Evolutionary conservation across 176 grass and related monocot genomes (phyloP), one percentile per base, ranked within the genome.

Genomic region (Raddia guianensis): DNA sequence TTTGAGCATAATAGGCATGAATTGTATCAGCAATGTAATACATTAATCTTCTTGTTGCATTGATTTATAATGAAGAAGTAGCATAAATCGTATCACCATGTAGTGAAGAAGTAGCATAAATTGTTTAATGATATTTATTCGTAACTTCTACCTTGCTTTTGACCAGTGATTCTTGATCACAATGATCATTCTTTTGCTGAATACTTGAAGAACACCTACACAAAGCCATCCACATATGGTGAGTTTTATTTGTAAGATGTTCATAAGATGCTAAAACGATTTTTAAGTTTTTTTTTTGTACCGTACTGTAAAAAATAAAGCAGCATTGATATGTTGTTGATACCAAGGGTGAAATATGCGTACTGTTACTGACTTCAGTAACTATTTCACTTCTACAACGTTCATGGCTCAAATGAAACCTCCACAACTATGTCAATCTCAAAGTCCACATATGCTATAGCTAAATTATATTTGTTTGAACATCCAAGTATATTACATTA

Each of bases 21-120:
- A n/a, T 68, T 94, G 59, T 86, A 86, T 89, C 78, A 86, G 8
- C 83, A 91, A 89, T 84, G 91, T 91, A 94, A 80, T 86, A 37
- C 33, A 57, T 5, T 2, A 57, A 76, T 53, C 18, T 86, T 82
- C 21, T 15, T 83, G n/a, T 70, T 34, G 15, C 14, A 9, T 86
- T 66, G 5, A 67, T 74, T 27, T 27, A 27, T 27, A 27, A 27
- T 27, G 27, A 27, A 27, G 12, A 53, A 62, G 7, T 50, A 47
- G 20, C 55, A 82, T 40, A 50, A 71, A 53, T 45, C 16, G 68
- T 45, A 27, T 27, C 27, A 27, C 27, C 27, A 1, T 27, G 27
- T 27, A 27, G 27, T 27, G 27, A 27, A 27, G 12, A 53, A 62
- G 7, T 50, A 47, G 20, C 55, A 82, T 40, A 50, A 71, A 53